Percentiles rank a stretch among this genome's conserved stretches.
Conservation (phyloP, 1,139 yeast species). For the Lizanozyma gosingica region DNA sequence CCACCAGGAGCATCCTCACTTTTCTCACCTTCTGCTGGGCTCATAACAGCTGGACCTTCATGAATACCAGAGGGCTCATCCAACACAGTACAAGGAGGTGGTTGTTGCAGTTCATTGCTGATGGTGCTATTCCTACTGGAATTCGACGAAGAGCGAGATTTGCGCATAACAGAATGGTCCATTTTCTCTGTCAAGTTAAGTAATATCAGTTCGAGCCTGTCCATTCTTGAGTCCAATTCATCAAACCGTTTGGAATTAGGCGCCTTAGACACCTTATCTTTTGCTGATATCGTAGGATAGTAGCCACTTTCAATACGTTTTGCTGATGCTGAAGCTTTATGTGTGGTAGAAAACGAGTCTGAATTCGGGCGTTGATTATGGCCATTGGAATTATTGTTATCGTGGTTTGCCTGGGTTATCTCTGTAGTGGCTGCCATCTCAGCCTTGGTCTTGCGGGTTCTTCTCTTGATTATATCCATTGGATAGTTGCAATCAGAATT, state of each 20-base stretch:
- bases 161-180: background rate
- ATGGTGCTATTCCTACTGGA: background rate
- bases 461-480: slow-evolving; percentile 16
- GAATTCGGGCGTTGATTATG: background rate
- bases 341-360: background rate
- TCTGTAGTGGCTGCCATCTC: background rate
- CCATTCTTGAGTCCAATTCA: background rate
- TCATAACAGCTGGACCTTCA: too few relatives aligned
- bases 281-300: background rate
- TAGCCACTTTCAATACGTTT: too few relatives aligned
- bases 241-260: background rate
- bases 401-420: background rate
- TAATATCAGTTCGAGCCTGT: background rate
- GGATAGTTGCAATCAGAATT: slow-evolving; percentile 8
- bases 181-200: background rate
- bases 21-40: background rate
- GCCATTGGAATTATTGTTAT: background rate
- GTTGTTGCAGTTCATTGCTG: background rate
- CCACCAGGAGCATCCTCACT: background rate
- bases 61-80: background rate
- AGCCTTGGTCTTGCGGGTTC: slow-evolving; percentile 5
- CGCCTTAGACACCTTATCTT: background rate
- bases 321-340: background rate
- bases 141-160: background rate
- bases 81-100: background rate